Percentiles rank a stretch among this genome's conserved stretches.
These are phyloP conservation scores for Actinomucor elegans DNA, from an alignment of 371 early-diverging fungal genomes.

Conservation along the genomic window DNA sequence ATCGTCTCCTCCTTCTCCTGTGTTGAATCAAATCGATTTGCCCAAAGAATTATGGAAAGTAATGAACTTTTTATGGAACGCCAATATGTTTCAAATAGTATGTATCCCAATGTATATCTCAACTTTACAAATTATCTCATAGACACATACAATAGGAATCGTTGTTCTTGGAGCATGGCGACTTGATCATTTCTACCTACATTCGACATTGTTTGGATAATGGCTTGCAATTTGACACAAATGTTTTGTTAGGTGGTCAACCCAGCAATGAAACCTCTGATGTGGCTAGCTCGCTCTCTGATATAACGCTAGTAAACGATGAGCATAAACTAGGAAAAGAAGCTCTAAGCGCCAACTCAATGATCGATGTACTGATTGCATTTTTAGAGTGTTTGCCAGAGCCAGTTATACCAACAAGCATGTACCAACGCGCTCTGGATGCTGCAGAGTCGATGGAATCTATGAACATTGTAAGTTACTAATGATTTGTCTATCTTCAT, in stretches of 20 bases:
- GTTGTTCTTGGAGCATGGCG: constrained; percentile 71
- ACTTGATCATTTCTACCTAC: constrained; percentile 62
- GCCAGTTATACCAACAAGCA: constrained; percentile 68
- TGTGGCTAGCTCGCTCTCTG: background rate
- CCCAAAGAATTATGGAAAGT: constrained; percentile 83
- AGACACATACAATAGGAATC: no score
- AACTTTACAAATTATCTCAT: no score
- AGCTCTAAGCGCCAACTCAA: constrained; percentile 71
- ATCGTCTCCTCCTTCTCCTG: background rate
- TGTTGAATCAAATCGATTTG: constrained; percentile 56
- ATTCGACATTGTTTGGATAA: constrained; percentile 84
- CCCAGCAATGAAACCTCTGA: background rate
- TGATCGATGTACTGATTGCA: constrained; percentile 72
- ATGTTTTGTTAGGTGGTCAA: constrained; percentile 35
- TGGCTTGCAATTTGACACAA: constrained; percentile 70
- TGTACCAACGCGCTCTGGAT: constrained; percentile 66
- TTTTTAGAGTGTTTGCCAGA: constrained; percentile 76
- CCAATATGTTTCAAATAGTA: constrained; percentile 38
- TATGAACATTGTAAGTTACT: constrained; percentile 34
- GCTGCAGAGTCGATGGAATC: constrained; percentile 50
- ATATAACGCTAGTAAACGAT: constrained; percentile 4
- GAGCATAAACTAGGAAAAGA: constrained; percentile 23
- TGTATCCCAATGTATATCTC: no score
- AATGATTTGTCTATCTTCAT: background rate
- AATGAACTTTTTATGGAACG: constrained; percentile 73